Evolutionary conservation across 805 yeast genomes (phyloP), one percentile per base, ranked within the genome.

Genomic region (Blastobotrys parvus): DNA sequence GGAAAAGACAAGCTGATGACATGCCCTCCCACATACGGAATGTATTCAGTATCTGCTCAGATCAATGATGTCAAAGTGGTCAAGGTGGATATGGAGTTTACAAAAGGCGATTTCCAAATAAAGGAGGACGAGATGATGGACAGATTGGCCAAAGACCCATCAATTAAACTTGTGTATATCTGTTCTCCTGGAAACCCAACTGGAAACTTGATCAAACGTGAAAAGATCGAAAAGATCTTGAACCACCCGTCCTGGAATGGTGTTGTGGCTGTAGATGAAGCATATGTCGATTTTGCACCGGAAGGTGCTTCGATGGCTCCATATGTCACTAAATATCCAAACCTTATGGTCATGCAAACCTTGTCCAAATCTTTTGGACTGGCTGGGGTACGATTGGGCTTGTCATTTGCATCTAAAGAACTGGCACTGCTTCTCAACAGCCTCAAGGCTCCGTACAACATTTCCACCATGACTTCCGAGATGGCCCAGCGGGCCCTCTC

Each of bases 161-260:
- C 62, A 3, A 82, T 90, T 53, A 89, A 88, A 57, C 57, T 92
- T 46, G 70, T 83, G 1, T 90, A 86, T 59, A 65, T 90, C 48
- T 90, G 97, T 13, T 84, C 97, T 1, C 98, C 98, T 8, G 98
- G 98, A 31, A 92, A 92, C 61, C 98, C 98, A 30, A 90, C 98
- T 0, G 96, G 82, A 8, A 73, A 77, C 23, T 65, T 75, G 38
- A 60, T 90, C 36, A 67, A 72, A 16, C 67, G 71, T 5, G 60
- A 58, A 0, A 65, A 75, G 34, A 65, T 88, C 32, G 65, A 70
- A 39, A 58, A 68, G 42, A 55, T 84, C 1, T 58, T 81, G 42
- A 49, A 62, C 2, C 65, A 69, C 34, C 64, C 62, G 3, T 56
- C 64, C 42, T 80, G 86, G 80, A 78, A 80, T 52, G 95, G 94